phyloP scores from a whole-genome alignment of 208 protist species.

The Trypanosomatidae sp. region DNA sequence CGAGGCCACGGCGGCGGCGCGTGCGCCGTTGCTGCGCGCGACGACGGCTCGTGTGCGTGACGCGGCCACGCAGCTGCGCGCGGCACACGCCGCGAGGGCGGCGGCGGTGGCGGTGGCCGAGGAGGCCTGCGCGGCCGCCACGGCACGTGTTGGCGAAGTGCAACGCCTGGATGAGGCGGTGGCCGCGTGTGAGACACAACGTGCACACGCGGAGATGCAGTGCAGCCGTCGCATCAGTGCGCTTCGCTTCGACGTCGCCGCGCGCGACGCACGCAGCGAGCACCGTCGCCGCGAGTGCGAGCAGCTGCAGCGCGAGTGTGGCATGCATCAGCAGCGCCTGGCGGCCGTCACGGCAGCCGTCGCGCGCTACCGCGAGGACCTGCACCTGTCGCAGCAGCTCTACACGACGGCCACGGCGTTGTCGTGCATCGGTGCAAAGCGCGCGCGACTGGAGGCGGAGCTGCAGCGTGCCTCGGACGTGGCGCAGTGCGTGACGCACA shows the following conservation, averaged over 20 bases:
- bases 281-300: constrained; percentile 39
- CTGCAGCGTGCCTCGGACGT: constrained; percentile 42
- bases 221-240: constrained; percentile 43
- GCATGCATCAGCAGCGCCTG: constrained; percentile 29
- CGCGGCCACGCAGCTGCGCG: constrained; percentile 17
- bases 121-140: constrained; percentile 18
- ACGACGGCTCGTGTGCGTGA: constrained; percentile 25
- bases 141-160: constrained; percentile 29
- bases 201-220: constrained; percentile 39
- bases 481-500: constrained; percentile 41
- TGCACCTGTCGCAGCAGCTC: constrained; percentile 18
- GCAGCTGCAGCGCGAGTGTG: constrained; percentile 38
- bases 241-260: constrained; percentile 58
- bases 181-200: constrained; percentile 23
- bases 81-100: constrained; percentile 23
- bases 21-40: too few relatives aligned
- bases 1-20: constrained; percentile 46
- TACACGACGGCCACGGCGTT: constrained; percentile 24
- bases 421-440: constrained; percentile 24
- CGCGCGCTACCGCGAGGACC: constrained; percentile 34
- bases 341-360: constrained; percentile 29
- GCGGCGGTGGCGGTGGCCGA: constrained; percentile 25
- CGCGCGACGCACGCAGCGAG: constrained; percentile 34
- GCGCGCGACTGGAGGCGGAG: constrained; percentile 38
- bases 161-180: constrained; percentile 46